A percentile compares a stretch with the other conserved stretches of the same genome.
Evolutionary conservation across 2,329 filamentous ascomycete species (phyloP).

Genomic region (Xylaria sp.): DNA sequence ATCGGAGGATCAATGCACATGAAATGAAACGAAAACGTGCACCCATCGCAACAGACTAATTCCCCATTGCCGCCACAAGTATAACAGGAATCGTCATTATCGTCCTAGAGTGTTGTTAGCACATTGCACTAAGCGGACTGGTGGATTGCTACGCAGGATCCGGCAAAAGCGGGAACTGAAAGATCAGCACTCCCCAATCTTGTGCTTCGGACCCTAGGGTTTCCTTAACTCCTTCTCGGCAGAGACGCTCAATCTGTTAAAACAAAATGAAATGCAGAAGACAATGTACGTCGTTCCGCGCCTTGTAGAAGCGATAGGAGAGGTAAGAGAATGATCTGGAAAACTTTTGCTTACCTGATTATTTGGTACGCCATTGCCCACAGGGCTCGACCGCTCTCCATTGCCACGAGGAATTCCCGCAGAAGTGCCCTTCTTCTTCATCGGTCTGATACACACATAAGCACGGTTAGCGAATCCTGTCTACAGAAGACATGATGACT

Average conservation of each 20-base stretch:
- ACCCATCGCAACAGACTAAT: conserved; percentile 93
- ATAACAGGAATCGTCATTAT: conserved; percentile 92
- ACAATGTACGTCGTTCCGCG: neutral
- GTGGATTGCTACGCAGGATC: conserved; percentile 48
- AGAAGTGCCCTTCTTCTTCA: conserved; percentile 78
- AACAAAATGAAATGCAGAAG: neutral
- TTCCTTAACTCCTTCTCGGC: conserved; percentile 25
- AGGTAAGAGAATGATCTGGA: neutral
- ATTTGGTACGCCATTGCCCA: conserved; percentile 63
- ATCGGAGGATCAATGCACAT: conserved; percentile 86
- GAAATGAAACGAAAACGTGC: conserved; percentile 89
- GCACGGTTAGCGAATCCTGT: conserved; percentile 39
- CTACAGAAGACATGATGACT: conserved; percentile 20
- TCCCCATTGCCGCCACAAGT: conserved; percentile 86
- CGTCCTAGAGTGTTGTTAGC: conserved; percentile 60
- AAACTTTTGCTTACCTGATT: conserved; percentile 61
- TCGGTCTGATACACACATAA: conserved; percentile 63
- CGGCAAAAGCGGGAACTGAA: conserved; percentile 50
- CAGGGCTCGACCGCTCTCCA: conserved; percentile 72
- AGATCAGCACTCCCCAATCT: conserved; percentile 41
- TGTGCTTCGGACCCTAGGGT: conserved; percentile 37
- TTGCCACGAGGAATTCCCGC: conserved; percentile 73
- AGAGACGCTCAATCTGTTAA: conserved; percentile 3
- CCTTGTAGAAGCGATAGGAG: neutral
- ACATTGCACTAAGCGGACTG: conserved; percentile 42